Evolutionary conservation across 371 early-diverging fungal species (phyloP).

Genomic region (Parasitella parasitica): DNA sequence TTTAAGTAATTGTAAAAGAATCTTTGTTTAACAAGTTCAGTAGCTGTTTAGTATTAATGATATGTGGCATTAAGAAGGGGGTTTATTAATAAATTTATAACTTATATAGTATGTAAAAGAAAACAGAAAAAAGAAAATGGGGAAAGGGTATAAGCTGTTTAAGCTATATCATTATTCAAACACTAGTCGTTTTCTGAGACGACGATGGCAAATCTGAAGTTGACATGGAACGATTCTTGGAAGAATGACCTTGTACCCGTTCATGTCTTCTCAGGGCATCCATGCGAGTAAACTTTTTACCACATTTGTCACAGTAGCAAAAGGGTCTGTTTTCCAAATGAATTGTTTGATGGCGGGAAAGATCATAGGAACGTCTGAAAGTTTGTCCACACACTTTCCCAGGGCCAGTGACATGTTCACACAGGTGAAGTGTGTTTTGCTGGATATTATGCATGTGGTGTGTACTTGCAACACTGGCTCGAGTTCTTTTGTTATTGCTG

Average conservation of each 20-base stretch:
- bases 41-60: too few relatives aligned
- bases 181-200: background rate
- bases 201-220: background rate
- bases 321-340: conserved; percentile 46
- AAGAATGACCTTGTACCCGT: conserved; percentile 41
- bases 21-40: too few relatives aligned
- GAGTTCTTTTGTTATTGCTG: background rate
- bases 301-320: conserved; percentile 44
- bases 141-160: background rate
- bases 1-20: too few relatives aligned
- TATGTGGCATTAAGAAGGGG: too few relatives aligned
- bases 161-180: background rate
- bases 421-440: conserved; percentile 6
- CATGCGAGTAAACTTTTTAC: conserved; percentile 49
- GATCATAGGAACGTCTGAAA: conserved; percentile 46
- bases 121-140: too few relatives aligned
- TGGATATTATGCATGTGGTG: conserved; percentile 5
- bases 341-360: conserved; percentile 47
- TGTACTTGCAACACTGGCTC: background rate
- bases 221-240: conserved; percentile 11
- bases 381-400: conserved; percentile 41
- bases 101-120: too few relatives aligned
- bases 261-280: conserved; percentile 53
- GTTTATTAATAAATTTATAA: too few relatives aligned
- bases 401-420: conserved; percentile 31